A percentile compares a stretch with the other conserved stretches of the same genome.
Conservation (phyloP, 192 early-diverging fungal genomes). For the Gryganskiella cystojenkinii region DNA sequence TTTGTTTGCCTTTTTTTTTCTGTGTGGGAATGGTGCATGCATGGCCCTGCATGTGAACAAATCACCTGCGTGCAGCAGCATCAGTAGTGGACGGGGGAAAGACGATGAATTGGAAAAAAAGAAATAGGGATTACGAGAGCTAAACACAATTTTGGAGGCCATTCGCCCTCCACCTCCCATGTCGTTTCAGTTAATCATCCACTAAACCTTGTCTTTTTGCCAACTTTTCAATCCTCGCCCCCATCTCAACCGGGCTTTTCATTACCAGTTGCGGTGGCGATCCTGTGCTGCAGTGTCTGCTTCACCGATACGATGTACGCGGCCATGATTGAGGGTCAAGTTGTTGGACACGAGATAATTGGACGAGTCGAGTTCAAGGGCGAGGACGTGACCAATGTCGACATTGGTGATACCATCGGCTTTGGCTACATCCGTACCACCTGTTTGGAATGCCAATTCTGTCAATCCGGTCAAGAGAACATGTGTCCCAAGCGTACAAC, state of each 20-base stretch:
- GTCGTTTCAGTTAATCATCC: no score
- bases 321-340: conserved; percentile 42
- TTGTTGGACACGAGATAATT: conserved; percentile 79
- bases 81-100: no score
- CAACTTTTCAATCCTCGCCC: background rate
- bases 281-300: conserved; percentile 46
- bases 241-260: background rate
- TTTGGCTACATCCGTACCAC: conserved; percentile 62
- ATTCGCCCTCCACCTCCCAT: no score
- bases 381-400: conserved; percentile 58
- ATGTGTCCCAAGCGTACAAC: conserved; percentile 62
- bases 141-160: no score
- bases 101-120: no score
- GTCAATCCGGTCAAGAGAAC: conserved; percentile 63
- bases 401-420: conserved; percentile 73
- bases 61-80: background rate
- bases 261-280: conserved; percentile 25
- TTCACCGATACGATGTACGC: conserved; percentile 48
- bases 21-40: no score
- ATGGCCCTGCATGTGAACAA: background rate
- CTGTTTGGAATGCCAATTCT: conserved; percentile 64
- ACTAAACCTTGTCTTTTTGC: no score
- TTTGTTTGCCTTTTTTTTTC: no score
- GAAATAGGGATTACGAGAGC: no score
- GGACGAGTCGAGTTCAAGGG: conserved; percentile 71